These are phyloP conservation scores for Ceratopteris richardii DNA, from an alignment of 75 land plant genomes.

Conservation along the genomic window DNA sequence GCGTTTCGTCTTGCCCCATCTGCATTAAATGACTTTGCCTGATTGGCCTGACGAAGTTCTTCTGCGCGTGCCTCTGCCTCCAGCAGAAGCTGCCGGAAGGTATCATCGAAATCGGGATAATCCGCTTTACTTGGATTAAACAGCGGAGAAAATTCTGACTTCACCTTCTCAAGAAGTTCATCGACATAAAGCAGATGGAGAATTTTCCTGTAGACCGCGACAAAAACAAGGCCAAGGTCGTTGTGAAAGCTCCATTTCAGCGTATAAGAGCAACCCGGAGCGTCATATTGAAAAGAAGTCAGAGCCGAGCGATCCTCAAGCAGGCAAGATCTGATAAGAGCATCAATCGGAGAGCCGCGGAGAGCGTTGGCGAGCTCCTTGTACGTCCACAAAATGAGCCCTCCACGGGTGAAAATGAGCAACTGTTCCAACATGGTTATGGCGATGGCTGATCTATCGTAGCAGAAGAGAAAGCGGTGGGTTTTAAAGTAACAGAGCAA, in stretches of 20 bases:
- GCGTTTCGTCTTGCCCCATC: not conserved
- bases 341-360: slow-evolving; percentile 89
- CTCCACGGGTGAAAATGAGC: slow-evolving; percentile 92
- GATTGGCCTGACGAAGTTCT: slow-evolving; percentile 54
- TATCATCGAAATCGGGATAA: slow-evolving; percentile 83
- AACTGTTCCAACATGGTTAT: slow-evolving; percentile 84
- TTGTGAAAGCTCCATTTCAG: slow-evolving; percentile 97
- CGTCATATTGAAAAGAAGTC: slow-evolving; percentile 68
- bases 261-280: slow-evolving; percentile 72
- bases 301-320: slow-evolving; percentile 90
- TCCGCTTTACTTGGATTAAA: slow-evolving; percentile 59
- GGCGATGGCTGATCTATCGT: not conserved
- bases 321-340: slow-evolving; percentile 89
- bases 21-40: slow-evolving; percentile 10
- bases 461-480: too few species aligned
- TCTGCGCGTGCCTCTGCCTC: slow-evolving; percentile 86
- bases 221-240: slow-evolving; percentile 91
- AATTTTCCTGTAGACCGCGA: slow-evolving; percentile 85
- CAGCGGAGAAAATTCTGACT: slow-evolving; percentile 59
- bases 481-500: too few species aligned
- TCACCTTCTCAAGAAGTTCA: slow-evolving; percentile 74
- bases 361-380: slow-evolving; percentile 83
- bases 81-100: slow-evolving; percentile 74
- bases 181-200: slow-evolving; percentile 91
- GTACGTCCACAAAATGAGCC: slow-evolving; percentile 93